Percentiles rank a stretch among this genome's conserved stretches.
These are phyloP conservation scores for Phytophthora tentaculata DNA, from an alignment of 352 stramenopile genomes.

Conservation along the genomic window DNA sequence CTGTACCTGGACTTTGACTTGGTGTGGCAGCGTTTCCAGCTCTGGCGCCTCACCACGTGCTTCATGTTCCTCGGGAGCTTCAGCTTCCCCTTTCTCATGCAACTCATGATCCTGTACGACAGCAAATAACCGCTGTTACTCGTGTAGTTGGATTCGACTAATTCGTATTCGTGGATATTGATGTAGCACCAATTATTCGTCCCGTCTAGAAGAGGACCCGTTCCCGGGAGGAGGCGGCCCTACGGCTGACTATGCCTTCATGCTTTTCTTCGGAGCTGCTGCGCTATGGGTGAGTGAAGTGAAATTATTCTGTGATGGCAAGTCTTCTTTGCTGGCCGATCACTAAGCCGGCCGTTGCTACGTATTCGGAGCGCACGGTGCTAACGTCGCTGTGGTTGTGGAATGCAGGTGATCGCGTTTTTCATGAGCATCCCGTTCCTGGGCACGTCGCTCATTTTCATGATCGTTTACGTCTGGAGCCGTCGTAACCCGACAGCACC, in stretches of 20 bases:
- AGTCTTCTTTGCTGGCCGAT: background rate
- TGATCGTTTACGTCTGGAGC: conserved; percentile 93
- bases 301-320: background rate
- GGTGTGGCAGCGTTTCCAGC: conserved; percentile 87
- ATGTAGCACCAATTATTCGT: conserved; percentile 82
- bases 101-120: conserved; percentile 89
- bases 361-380: background rate
- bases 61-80: conserved; percentile 92
- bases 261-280: conserved; percentile 84
- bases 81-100: conserved; percentile 91
- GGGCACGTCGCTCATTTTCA: conserved; percentile 88
- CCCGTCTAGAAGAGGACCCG: conserved; percentile 82
- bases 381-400: conserved; percentile 18
- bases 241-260: conserved; percentile 90
- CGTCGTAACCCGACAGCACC: conserved; percentile 82
- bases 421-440: conserved; percentile 88
- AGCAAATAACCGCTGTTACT: background rate
- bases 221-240: conserved; percentile 81
- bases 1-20: conserved; percentile 89
- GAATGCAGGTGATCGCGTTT: conserved; percentile 71
- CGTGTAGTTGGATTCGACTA: background rate
- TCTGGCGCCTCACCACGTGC: conserved; percentile 89
- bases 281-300: conserved; percentile 70
- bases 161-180: conserved; percentile 6
- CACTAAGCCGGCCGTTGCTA: background rate